Evolutionary conservation across 2,329 filamentous ascomycete genomes (phyloP), one percentile per base, ranked within the genome.

Genomic region (Aspergillus sp.): DNA sequence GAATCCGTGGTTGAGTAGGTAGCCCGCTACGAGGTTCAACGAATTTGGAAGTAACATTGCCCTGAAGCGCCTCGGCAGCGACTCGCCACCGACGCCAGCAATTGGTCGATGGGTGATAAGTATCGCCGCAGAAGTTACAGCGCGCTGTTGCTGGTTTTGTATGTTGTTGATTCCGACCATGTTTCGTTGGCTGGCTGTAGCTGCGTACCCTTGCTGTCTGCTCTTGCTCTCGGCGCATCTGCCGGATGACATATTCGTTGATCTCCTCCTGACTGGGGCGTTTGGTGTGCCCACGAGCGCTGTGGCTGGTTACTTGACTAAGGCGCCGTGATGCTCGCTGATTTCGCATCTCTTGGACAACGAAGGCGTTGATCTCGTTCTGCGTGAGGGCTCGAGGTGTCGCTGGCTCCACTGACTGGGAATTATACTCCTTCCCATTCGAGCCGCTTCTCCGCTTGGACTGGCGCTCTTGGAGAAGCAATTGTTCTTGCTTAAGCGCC

Each of bases 201-300:
- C 64, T 64, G 42, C 62, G 54, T 24, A 32, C 50, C 43, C 63
- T 61, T 5, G 58, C 64, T 20, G 56, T 61, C 7, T 55, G 56
- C 48, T 68, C 64, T 17, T 64, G 59, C 38, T 68, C 67, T 32
- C 57, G 60, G 18, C 61, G 65, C 68, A 68, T 69, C 48, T 70
- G 66, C 9, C 60, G 62, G 6, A 67, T 58, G 24, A 69, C 68
- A 43, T 66, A 69, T 47, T 69, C 63, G 41, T 68, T 70, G 55
- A 69, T 69, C 52, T 69, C 64, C 52, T 67, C 67, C 56, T 69
- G 68, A 34, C 68, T 70, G 4, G 66, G 68, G 20, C 59, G 59
- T 45, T 68, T 69, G 18, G 32, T 45, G 47, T 69, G 64, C 2
- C 62, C 58, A 38, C 42, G 60, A 20, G 42, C 22, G 41, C 38